Evolutionary conservation across 306 rosid genomes (phyloP).

Genomic region (Canavalia ensiformis): DNA sequence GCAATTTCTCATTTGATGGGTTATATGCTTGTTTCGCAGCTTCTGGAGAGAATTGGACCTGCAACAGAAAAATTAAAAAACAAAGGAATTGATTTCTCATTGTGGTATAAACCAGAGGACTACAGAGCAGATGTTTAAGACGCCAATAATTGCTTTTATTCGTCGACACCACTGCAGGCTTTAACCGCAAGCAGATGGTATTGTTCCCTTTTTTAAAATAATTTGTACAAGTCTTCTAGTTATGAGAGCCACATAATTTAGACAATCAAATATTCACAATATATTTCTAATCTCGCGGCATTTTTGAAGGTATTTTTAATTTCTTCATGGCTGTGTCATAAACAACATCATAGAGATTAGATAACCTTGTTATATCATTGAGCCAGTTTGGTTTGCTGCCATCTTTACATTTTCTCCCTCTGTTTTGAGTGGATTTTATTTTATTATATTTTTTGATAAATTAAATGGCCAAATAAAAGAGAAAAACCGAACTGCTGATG

Average conservation of each 20-base stretch:
- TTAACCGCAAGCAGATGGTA: slow-evolving; percentile 25
- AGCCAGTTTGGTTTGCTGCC: not conserved
- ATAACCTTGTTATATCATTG: not conserved
- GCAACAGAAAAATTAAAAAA: slow-evolving; percentile 81
- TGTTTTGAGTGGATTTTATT: too few species aligned
- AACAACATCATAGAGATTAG: not conserved
- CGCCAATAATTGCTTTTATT: slow-evolving; percentile 21
- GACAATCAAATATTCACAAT: not conserved
- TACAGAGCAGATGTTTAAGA: slow-evolving; percentile 77
- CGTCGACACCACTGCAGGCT: not conserved
- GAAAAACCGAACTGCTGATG: not conserved
- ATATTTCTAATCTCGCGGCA: not conserved
- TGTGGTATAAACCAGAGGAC: slow-evolving; percentile 92
- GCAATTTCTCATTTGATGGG: not conserved
- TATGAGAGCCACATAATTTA: slow-evolving; percentile 22
- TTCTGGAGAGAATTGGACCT: slow-evolving; percentile 82
- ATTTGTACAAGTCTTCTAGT: slow-evolving; percentile 10
- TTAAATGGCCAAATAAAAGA: not conserved
- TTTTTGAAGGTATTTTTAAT: not conserved
- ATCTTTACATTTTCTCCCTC: not conserved
- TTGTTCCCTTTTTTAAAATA: not conserved
- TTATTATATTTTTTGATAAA: not conserved
- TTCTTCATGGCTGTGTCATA: not conserved
- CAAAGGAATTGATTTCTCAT: slow-evolving; percentile 78
- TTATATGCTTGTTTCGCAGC: slow-evolving; percentile 58